Conservation (phyloP, 2,329 filamentous ascomycete species). For the Dactylellina cionopaga region DNA sequence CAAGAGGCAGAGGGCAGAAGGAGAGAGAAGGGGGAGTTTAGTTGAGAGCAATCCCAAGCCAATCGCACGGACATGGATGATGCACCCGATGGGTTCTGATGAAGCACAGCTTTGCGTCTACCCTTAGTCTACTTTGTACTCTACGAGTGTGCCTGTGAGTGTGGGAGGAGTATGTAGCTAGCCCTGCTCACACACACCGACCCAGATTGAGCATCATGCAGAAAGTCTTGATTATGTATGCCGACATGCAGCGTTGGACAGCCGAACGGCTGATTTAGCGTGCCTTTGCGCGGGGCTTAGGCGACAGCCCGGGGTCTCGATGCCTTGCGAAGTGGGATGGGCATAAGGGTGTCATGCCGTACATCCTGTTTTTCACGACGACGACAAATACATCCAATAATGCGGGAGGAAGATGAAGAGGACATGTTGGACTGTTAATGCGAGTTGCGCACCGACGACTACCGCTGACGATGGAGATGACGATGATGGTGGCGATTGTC, state of each 20-base stretch:
- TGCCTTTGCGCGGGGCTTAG: conserved; percentile 51
- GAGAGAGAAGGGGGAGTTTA: conserved; percentile 6
- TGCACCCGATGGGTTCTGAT: conserved; percentile 8
- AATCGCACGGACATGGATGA: conserved; percentile 41
- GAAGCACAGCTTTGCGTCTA: conserved; percentile 3
- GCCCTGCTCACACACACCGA: conserved; percentile 2
- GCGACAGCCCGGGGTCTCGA: conserved; percentile 35
- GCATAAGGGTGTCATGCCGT: too few species aligned
- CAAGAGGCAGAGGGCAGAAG: neutral
- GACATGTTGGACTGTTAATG: too few species aligned
- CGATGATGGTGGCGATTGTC: too few species aligned
- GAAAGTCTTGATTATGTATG: conserved; percentile 23
- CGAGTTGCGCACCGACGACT: too few species aligned
- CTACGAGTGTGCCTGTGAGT: too few species aligned
- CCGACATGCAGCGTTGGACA: conserved; percentile 35
- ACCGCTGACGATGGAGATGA: too few species aligned
- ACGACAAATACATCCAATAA: too few species aligned
- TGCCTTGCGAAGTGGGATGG: too few species aligned
- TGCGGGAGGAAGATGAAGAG: too few species aligned
- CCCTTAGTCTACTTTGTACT: too few species aligned
- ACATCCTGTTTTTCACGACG: too few species aligned
- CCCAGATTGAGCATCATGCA: conserved; percentile 16
- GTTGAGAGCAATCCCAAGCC: conserved; percentile 17
- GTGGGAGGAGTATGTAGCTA: conserved; percentile 5
- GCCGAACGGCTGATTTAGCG: conserved; percentile 50